A percentile compares a stretch with the other conserved stretches of the same genome.
Conservation (phyloP, 768 basidiomycete genomes). For the Termitomyces sp. region DNA sequence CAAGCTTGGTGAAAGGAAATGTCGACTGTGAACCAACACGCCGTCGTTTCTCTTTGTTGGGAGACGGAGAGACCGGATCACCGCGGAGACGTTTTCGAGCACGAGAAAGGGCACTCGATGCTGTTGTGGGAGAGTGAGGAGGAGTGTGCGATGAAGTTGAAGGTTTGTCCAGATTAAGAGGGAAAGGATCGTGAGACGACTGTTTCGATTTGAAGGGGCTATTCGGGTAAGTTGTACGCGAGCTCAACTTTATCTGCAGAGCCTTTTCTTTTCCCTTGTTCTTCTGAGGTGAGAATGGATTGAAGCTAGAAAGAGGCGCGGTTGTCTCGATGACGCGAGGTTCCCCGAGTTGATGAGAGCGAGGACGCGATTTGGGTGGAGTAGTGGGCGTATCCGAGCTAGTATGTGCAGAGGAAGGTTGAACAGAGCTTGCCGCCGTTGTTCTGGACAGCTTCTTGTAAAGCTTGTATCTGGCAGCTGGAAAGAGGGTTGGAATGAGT, state of each 20-base stretch:
- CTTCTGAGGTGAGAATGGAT: conserved; percentile 81
- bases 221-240: conserved; percentile 38
- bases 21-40: conserved; percentile 43
- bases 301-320: conserved; percentile 53
- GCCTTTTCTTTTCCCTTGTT: conserved; percentile 46
- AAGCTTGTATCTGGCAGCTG: conserved; percentile 77
- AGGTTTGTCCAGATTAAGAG: conserved; percentile 22
- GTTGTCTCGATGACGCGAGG: conserved; percentile 50
- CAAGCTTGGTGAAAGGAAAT: conserved; percentile 32
- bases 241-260: conserved; percentile 12
- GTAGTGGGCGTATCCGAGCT: conserved; percentile 31
- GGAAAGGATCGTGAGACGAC: conserved; percentile 38
- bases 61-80: conserved; percentile 81
- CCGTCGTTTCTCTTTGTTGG: conserved; percentile 70
- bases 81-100: conserved; percentile 81
- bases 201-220: conserved; percentile 36
- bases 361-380: conserved; percentile 28
- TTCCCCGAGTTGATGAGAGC: conserved; percentile 32
- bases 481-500: conserved; percentile 14
- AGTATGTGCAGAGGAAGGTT: conserved; percentile 13
- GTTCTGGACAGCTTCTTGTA: conserved; percentile 74
- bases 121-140: conserved; percentile 24
- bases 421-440: conserved; percentile 17
- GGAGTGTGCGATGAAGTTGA: conserved; percentile 17
- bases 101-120: conserved; percentile 49